Base-by-base conservation (phyloP, 306 rosid species). In the Glycine soja region DNA sequence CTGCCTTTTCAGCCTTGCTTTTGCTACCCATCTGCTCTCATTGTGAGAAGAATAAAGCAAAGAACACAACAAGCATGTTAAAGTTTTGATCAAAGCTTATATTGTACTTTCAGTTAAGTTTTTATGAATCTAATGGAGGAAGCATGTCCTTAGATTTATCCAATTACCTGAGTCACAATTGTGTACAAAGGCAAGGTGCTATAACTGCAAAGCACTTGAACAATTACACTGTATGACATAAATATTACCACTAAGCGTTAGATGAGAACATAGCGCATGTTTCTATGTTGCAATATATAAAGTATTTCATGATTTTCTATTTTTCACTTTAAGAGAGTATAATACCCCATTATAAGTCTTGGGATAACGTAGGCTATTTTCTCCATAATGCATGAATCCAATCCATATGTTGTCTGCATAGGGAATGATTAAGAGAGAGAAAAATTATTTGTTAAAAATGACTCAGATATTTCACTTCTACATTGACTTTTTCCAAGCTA, bases 141-240 rank as follows among this genome's bases (percentile, higher is more conserved):
- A 42, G 72, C 42, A 47, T 63, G 52, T 10, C 7, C 15, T 6
- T 43, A 64, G 47, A 77, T 67, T 69, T 3, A 51, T 63, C 81
- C 38, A 76, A 93, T 57, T 57, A 57, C 99, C 97, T 91, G 97
- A 34, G 96, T 93, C 45, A 93, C 98, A 11, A 95, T 40, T 46
- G 87, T 72, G 80, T 95, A 95, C 56, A 93, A 74, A 13, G 98
- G 99, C 79, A 95, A 84, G 69, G 99, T 93, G 86, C 92, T 88
- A 83, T 89, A 91, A 75, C 99, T 95, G 89, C 99, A 93, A 14
- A 95, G 96, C 57, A 95, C 99, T 89, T 93, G 97, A 87, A 95
- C 99, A 76, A 93, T 76, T 68, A 77, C 86, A 40, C 99, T 90
- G 93, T 88, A 56, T 11, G 16, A 82, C 61, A 84, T 40, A 82